Percentiles rank a stretch among this genome's conserved stretches.
phyloP scores from a whole-genome alignment of 805 yeast species.

The Suhomyces sp. region DNA sequence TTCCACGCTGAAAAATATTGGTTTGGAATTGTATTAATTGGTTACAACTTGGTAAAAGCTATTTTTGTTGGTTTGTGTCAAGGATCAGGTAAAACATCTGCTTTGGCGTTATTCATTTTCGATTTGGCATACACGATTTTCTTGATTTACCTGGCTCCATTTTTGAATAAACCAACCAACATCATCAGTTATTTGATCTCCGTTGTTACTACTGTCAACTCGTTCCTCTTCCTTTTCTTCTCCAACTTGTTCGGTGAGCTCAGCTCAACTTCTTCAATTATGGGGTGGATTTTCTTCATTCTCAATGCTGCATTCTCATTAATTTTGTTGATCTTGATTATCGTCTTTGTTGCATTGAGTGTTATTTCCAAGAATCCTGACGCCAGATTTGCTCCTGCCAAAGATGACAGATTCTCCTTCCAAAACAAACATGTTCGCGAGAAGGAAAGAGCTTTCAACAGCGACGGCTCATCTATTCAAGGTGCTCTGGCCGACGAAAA shows the following conservation, averaged over 20 bases:
- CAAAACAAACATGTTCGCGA: slow-evolving; percentile 38
- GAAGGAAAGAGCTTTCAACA: not conserved
- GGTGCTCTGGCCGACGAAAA: slow-evolving; percentile 1
- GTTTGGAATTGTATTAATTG: slow-evolving; percentile 69
- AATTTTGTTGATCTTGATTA: slow-evolving; percentile 64
- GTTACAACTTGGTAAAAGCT: slow-evolving; percentile 62
- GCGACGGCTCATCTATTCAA: not conserved
- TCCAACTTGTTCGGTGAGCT: slow-evolving; percentile 82
- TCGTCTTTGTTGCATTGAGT: slow-evolving; percentile 62
- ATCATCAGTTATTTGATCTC: slow-evolving; percentile 69
- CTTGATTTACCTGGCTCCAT: slow-evolving; percentile 67
- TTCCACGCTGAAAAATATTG: slow-evolving; percentile 77
- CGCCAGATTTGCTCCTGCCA: slow-evolving; percentile 82
- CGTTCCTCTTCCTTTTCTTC: slow-evolving; percentile 82
- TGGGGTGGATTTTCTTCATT: slow-evolving; percentile 90
- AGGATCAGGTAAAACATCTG: slow-evolving; percentile 76
- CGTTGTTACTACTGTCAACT: slow-evolving; percentile 70
- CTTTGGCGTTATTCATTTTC: slow-evolving; percentile 67
- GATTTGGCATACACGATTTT: slow-evolving; percentile 69
- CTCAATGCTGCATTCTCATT: slow-evolving; percentile 86
- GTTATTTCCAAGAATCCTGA: slow-evolving; percentile 82
- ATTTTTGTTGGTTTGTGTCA: slow-evolving; percentile 78
- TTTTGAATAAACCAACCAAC: slow-evolving; percentile 79
- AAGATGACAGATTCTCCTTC: slow-evolving; percentile 90
- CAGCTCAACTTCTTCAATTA: slow-evolving; percentile 71